phyloP scores from a whole-genome alignment of 768 basidiomycete genomes.

The Goffeauzyma gilvescens region DNA sequence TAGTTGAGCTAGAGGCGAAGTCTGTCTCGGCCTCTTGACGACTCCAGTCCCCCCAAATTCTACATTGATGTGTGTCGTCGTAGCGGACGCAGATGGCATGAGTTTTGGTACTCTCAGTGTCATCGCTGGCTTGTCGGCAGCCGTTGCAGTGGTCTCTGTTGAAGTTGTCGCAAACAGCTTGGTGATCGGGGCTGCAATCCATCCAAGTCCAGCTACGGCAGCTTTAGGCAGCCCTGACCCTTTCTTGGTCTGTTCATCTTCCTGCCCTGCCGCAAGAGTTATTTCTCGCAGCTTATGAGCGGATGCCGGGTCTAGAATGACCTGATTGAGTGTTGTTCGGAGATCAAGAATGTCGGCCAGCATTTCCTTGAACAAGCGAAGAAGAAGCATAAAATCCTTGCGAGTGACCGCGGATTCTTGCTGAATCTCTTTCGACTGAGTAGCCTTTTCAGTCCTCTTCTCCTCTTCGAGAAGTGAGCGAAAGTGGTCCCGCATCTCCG shows the following conservation, averaged over 20 bases:
- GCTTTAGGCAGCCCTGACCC: too few relatives aligned
- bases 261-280: slow-evolving; percentile 26
- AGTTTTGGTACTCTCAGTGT: slow-evolving; percentile 68
- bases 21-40: neutral
- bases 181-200: slow-evolving; percentile 64
- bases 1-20: too few relatives aligned
- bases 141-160: slow-evolving; percentile 16
- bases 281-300: slow-evolving; percentile 46
- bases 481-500: slow-evolving; percentile 53
- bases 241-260: slow-evolving; percentile 24
- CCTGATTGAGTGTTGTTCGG: slow-evolving; percentile 64
- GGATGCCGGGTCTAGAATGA: slow-evolving; percentile 66
- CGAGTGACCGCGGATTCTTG: slow-evolving; percentile 37
- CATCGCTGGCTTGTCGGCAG: too few relatives aligned
- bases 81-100: slow-evolving; percentile 65
- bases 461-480: slow-evolving; percentile 58
- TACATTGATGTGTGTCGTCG: slow-evolving; percentile 82
- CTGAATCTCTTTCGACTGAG: neutral
- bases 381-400: slow-evolving; percentile 59
- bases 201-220: slow-evolving; percentile 35
- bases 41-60: slow-evolving; percentile 66
- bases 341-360: slow-evolving; percentile 67
- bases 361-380: slow-evolving; percentile 68
- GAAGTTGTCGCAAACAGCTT: slow-evolving; percentile 58
- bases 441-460: slow-evolving; percentile 31